A percentile compares a stretch with the other conserved stretches of the same genome.
Evolutionary conservation across 2,329 filamentous ascomycete species (phyloP).

Genomic region (Pseudocercospora cruenta): DNA sequence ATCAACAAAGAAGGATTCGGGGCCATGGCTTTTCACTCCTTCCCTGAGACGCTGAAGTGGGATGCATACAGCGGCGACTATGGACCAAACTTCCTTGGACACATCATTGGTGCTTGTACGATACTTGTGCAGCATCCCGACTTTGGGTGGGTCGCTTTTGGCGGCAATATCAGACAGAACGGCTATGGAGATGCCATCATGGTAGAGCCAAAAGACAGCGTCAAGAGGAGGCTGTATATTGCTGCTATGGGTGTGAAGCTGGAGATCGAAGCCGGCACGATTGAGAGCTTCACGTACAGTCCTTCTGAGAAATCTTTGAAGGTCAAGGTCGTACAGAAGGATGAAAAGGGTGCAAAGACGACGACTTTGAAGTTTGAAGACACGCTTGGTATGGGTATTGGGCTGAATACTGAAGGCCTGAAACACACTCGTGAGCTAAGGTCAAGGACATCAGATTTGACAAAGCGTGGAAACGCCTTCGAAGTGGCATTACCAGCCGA

Average conservation of each 20-base stretch:
- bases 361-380: background rate
- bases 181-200: slow-evolving; percentile 31
- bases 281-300: slow-evolving; percentile 45
- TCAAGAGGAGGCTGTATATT: slow-evolving; percentile 54
- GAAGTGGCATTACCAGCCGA: background rate
- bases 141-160: slow-evolving; percentile 56
- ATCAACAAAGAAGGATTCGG: slow-evolving; percentile 60
- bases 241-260: slow-evolving; percentile 50
- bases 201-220: slow-evolving; percentile 52
- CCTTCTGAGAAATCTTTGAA: slow-evolving; percentile 33
- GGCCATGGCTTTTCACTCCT: slow-evolving; percentile 61
- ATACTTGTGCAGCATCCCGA: slow-evolving; percentile 53
- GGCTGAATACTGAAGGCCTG: background rate
- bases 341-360: background rate
- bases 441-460: background rate
- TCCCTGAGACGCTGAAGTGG: slow-evolving; percentile 59
- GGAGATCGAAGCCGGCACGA: slow-evolving; percentile 49
- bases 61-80: slow-evolving; percentile 63
- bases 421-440: background rate
- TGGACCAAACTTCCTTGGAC: slow-evolving; percentile 58
- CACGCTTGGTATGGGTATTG: background rate
- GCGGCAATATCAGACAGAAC: slow-evolving; percentile 45
- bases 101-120: slow-evolving; percentile 54
- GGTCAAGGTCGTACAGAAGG: slow-evolving; percentile 10
- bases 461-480: background rate